phyloP scores from a whole-genome alignment of 225 moss, liverwort and hornwort species.

The Ulota crispa region DNA sequence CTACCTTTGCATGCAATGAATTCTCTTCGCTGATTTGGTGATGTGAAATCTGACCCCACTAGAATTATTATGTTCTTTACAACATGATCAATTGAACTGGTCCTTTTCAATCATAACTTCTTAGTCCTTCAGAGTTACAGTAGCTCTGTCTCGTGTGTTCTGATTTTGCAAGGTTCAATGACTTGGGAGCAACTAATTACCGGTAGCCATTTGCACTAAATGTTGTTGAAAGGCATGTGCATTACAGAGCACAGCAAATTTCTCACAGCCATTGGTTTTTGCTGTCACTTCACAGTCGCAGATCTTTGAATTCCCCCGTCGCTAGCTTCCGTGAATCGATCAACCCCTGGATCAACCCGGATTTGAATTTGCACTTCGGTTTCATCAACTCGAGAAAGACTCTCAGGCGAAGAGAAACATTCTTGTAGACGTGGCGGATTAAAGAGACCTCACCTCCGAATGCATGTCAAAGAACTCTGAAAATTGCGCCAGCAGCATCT shows the following conservation, averaged over 20 bases:
- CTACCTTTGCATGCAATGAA: not conserved
- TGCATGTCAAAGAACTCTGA: not conserved
- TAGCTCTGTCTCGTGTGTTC: not conserved
- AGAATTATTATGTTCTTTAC: not conserved
- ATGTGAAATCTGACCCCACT: too few species aligned
- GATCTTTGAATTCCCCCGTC: not conserved
- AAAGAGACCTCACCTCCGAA: not conserved
- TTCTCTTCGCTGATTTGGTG: not conserved
- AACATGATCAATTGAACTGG: not conserved
- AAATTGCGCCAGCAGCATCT: not conserved
- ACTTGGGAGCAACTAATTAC: not conserved
- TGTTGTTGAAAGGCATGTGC: not conserved
- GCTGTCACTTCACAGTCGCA: not conserved
- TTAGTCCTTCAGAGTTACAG: not conserved
- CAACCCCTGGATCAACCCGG: not conserved
- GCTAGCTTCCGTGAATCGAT: not conserved
- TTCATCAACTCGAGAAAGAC: not conserved
- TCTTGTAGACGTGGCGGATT: not conserved
- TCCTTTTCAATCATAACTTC: not conserved
- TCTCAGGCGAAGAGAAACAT: not conserved
- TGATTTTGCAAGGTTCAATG: not conserved
- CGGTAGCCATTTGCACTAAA: not conserved
- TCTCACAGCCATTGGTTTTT: not conserved
- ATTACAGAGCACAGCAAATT: not conserved
- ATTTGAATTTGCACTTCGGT: not conserved